Conservation (phyloP, 805 yeast species). For the Kluyveromyces siamensis region DNA sequence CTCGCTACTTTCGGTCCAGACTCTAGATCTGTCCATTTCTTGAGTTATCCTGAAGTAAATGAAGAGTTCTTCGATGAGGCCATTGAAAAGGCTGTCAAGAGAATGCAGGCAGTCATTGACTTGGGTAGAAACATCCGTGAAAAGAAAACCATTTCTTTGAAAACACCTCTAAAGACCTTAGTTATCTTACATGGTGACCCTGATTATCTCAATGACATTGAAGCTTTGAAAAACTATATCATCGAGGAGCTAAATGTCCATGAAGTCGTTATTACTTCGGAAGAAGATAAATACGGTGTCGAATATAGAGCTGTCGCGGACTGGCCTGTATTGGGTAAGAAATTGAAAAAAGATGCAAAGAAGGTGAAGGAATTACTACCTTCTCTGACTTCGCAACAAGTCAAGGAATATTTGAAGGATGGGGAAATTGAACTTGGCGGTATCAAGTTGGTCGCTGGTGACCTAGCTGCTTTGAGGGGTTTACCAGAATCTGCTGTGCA, state of each 20-base stretch:
- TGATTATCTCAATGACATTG: conserved; percentile 66
- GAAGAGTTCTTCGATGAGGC: conserved; percentile 70
- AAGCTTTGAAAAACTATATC: conserved; percentile 68
- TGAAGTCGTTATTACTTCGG: conserved; percentile 76
- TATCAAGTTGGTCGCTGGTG: conserved; percentile 78
- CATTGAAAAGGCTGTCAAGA: conserved; percentile 78
- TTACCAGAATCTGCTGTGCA: conserved; percentile 58
- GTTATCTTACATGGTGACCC: conserved; percentile 78
- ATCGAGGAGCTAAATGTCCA: conserved; percentile 89
- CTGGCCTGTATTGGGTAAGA: conserved; percentile 98
- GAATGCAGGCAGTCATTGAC: conserved; percentile 97
- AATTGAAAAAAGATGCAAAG: conserved; percentile 87
- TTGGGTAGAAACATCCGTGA: conserved; percentile 95
- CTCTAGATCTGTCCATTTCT: conserved; percentile 83
- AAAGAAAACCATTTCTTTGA: conserved; percentile 85
- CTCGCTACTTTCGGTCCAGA: conserved; percentile 47
- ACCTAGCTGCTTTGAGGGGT: conserved; percentile 83
- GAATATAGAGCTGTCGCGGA: conserved; percentile 93
- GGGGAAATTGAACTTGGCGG: conserved; percentile 85
- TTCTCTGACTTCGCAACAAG: conserved; percentile 67
- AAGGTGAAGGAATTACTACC: conserved; percentile 94
- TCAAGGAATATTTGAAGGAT: conserved; percentile 58
- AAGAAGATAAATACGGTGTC: conserved; percentile 87
- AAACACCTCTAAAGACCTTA: conserved; percentile 86
- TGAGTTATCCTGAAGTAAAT: conserved; percentile 80